Base-by-base conservation (phyloP, 1,139 yeast genomes). In the Geotrichum reessii region DNA sequence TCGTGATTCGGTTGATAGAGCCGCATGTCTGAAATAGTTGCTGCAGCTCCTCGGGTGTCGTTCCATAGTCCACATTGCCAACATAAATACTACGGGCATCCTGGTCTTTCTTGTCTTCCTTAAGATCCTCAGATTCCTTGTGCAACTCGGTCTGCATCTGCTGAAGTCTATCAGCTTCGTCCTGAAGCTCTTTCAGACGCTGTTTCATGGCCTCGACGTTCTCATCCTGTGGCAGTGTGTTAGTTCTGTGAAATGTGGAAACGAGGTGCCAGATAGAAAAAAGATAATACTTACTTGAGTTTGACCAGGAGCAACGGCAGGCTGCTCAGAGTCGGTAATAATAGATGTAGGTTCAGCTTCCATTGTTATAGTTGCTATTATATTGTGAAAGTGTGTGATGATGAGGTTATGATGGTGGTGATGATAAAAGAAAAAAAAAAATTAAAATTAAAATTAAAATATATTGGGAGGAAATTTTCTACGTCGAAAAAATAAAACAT, bases 61-160 rank as follows among this genome's bases (percentile, higher is more conserved):
- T 75, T 12, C 82, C 86, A 67, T 85, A 86, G 67, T 89, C 95
- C 25, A 92, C 95, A 68, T 90, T 90, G 21, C 97, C 96, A 22
- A 92, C 89, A 71, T 87, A 92, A 27, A 92, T 80, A 1, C 96
- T 87, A 61, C 95, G 80, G 2, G 89, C 80, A 71, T 92, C 98
- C 27, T 83, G 76, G 57, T 81, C 85, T 58, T 79, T 81, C 63
- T 78, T 79, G 63, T 78, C 79, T 58, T 81, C 84, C 50, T 67
- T 68, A 50, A 74, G 69, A 50, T 71, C 78, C 33, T 76, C 76
- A 42, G 74, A 74, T 57, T 78, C 82, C 52, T 73, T 74, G 44
- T 77, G 78, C 21, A 80, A 70, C 55, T 79, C 80, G 42, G 77
- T 77, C 61, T 82, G 85, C 71, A 83, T 72, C 63, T 78, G 81